These are phyloP conservation scores for Cercospora zeae-maydis DNA, from an alignment of 2,329 filamentous ascomycete species.

Conservation along the genomic window DNA sequence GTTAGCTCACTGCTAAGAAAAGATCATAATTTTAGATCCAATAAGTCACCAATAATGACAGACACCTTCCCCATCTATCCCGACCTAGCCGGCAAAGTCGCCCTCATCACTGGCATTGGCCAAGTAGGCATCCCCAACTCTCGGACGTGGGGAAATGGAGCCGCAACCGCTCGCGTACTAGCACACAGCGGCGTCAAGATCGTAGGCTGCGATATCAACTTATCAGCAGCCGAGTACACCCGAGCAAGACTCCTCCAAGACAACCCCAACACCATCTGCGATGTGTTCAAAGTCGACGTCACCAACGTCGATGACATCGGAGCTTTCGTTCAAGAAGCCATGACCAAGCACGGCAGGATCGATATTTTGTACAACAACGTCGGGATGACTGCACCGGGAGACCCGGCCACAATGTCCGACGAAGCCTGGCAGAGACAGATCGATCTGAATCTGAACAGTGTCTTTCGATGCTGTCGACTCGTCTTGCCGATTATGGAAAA, in stretches of 20 bases:
- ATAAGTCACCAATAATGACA: conserved; percentile 9
- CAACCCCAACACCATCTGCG: conserved; percentile 38
- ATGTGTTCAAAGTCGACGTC: conserved; percentile 41
- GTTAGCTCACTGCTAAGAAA: not conserved
- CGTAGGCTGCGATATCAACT: conserved; percentile 39
- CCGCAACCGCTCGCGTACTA: conserved; percentile 49
- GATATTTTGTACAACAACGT: conserved; percentile 53
- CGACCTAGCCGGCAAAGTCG: conserved; percentile 44
- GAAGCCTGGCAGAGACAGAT: conserved; percentile 52
- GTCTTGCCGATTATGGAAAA: conserved; percentile 54
- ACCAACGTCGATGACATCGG: conserved; percentile 52
- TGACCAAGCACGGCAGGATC: conserved; percentile 45
- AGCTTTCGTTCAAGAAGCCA: conserved; percentile 35
- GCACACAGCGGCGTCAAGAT: conserved; percentile 49
- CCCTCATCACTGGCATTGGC: conserved; percentile 47
- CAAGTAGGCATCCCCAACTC: conserved; percentile 35
- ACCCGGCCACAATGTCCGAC: conserved; percentile 48
- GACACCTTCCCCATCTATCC: conserved; percentile 25
- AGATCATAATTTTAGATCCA: not conserved
- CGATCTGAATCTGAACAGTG: conserved; percentile 55
- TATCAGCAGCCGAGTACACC: conserved; percentile 28
- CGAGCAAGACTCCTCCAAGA: conserved; percentile 39
- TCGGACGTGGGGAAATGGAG: conserved; percentile 51
- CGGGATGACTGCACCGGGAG: conserved; percentile 45
- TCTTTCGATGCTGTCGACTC: conserved; percentile 52